phyloP scores from a whole-genome alignment of 805 yeast genomes.

The Alloascoidea africana region DNA sequence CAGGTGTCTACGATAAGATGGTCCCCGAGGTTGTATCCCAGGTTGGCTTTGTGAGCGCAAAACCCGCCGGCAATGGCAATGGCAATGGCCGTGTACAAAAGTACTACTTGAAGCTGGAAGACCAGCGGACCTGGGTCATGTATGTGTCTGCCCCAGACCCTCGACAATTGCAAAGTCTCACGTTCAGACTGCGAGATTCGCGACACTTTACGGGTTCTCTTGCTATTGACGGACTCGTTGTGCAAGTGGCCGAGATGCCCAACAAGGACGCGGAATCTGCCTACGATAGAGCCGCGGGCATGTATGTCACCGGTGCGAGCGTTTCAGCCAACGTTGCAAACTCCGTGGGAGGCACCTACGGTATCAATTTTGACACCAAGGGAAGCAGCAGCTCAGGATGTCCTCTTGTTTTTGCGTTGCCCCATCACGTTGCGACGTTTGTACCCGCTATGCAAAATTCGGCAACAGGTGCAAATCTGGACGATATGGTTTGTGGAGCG shows the following conservation, averaged over 20 bases:
- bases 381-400: constrained; percentile 32
- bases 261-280: constrained; percentile 14
- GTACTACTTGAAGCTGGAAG: constrained; percentile 37
- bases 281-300: constrained; percentile 51
- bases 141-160: constrained; percentile 36
- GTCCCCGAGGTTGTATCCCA: constrained; percentile 27
- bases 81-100: no score
- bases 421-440: constrained; percentile 44
- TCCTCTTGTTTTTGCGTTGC: constrained; percentile 43
- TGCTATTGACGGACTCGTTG: constrained; percentile 30
- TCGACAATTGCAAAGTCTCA: constrained; percentile 17
- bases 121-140: constrained; percentile 50
- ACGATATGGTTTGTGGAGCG: constrained; percentile 32
- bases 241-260: constrained; percentile 46
- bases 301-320: constrained; percentile 33
- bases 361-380: constrained; percentile 24
- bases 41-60: constrained; percentile 41
- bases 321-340: constrained; percentile 21
- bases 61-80: constrained; percentile 23
- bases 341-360: constrained; percentile 19
- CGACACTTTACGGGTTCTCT: constrained; percentile 26
- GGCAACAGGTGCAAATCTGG: constrained; percentile 22
- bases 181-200: constrained; percentile 17
- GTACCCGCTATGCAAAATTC: constrained; percentile 15
- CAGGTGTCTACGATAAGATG: constrained; percentile 26